Conservation (phyloP, 2,329 filamentous ascomycete genomes). For the Hypoxylon sp. region DNA sequence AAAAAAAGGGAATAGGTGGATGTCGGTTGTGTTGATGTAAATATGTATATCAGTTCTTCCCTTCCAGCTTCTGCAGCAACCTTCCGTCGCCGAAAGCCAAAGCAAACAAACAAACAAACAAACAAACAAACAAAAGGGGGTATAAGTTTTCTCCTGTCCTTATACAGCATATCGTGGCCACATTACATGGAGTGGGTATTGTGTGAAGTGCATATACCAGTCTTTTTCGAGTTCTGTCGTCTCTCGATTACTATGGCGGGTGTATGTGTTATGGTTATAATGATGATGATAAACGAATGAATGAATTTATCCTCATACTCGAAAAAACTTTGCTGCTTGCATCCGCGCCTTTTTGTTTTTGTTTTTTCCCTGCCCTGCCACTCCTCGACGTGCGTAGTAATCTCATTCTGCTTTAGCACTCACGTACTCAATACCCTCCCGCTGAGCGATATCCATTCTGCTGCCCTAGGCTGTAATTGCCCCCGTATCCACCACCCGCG, state of each 20-base stretch:
- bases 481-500: conserved; percentile 38
- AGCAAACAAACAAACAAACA: too few species aligned
- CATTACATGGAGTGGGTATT: conserved; percentile 30
- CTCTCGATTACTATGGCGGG: conserved; percentile 18
- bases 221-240: conserved; percentile 14
- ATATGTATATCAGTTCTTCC: conserved; percentile 12
- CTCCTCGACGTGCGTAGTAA: too few species aligned
- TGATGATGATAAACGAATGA: too few species aligned
- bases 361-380: too few species aligned
- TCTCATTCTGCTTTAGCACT: neutral
- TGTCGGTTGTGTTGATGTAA: too few species aligned
- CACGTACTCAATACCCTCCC: conserved; percentile 26
- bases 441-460: conserved; percentile 28
- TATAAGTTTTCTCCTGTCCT: conserved; percentile 20
- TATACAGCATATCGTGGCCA: conserved; percentile 37
- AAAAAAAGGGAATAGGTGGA: conserved; percentile 20
- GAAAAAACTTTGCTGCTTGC: conserved; percentile 1
- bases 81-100: too few species aligned
- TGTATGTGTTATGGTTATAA: too few species aligned
- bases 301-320: conserved; percentile 4
- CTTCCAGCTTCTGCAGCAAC: too few species aligned
- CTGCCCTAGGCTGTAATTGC: conserved; percentile 28
- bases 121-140: conserved; percentile 8
- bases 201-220: too few species aligned
- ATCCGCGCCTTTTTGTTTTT: neutral